Evolutionary conservation across 495 filamentous ascomycete genomes (phyloP).

Genomic region (Neurospora sp.): DNA sequence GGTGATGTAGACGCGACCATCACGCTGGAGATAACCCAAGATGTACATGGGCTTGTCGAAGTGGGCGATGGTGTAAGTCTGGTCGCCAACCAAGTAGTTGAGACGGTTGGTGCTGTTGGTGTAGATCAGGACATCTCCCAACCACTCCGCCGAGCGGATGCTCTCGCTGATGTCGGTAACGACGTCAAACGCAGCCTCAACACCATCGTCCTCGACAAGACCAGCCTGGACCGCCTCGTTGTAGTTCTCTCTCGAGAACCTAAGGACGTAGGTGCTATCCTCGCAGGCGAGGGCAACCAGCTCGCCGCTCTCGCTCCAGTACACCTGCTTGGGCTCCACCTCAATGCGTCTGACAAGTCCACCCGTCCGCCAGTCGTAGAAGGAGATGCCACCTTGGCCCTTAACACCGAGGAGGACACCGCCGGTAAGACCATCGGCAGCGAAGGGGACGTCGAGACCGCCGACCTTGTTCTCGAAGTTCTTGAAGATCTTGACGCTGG

Average conservation of each 20-base stretch:
- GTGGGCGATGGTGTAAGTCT: slow-evolving; percentile 97
- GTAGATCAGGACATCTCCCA: slow-evolving; percentile 98
- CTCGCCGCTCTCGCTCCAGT: slow-evolving; percentile 96
- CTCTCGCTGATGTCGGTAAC: slow-evolving; percentile 92
- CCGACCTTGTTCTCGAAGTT: slow-evolving; percentile 92
- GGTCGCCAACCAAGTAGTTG: slow-evolving; percentile 96
- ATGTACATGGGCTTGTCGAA: slow-evolving; percentile 94
- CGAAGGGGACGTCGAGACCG: slow-evolving; percentile 89
- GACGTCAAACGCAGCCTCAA: slow-evolving; percentile 93
- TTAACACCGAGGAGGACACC: slow-evolving; percentile 92
- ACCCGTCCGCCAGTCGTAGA: slow-evolving; percentile 94
- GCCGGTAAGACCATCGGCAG: slow-evolving; percentile 82
- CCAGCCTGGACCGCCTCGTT: slow-evolving; percentile 70
- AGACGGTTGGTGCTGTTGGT: slow-evolving; percentile 93
- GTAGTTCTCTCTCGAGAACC: slow-evolving; percentile 83
- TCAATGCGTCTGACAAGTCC: slow-evolving; percentile 88
- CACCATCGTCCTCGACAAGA: slow-evolving; percentile 85
- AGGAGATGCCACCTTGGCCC: slow-evolving; percentile 85
- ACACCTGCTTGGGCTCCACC: slow-evolving; percentile 85
- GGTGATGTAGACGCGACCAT: slow-evolving; percentile 83
- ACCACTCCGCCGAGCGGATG: slow-evolving; percentile 93
- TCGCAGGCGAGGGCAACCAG: slow-evolving; percentile 89
- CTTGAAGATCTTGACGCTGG: slow-evolving; percentile 91
- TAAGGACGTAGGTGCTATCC: slow-evolving; percentile 88
- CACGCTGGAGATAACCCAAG: slow-evolving; percentile 87